These are phyloP conservation scores for Taphrina sp. DNA, from an alignment of 1,139 yeast genomes.

Conservation along the genomic window DNA sequence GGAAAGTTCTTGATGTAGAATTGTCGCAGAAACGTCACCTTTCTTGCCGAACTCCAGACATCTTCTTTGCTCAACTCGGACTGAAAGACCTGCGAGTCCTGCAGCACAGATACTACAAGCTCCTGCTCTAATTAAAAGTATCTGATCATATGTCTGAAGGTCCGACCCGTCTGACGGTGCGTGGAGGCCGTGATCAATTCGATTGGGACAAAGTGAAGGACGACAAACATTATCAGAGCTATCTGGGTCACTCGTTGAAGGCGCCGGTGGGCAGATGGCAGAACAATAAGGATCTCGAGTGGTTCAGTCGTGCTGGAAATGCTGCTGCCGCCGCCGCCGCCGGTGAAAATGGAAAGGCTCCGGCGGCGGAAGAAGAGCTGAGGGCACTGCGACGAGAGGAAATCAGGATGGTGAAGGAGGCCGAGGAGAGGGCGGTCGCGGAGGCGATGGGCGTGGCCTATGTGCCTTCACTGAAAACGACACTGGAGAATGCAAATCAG, in stretches of 20 bases:
- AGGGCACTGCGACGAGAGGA: constrained; percentile 13
- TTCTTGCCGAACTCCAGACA: too few relatives aligned
- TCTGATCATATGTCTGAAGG: constrained; percentile 27
- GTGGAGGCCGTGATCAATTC: constrained; percentile 42
- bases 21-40: too few relatives aligned
- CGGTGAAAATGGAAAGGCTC: too few relatives aligned
- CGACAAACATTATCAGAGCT: constrained; percentile 41
- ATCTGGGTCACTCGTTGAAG: constrained; percentile 42
- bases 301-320: constrained; percentile 40
- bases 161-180: constrained; percentile 39
- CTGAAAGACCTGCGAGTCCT: too few relatives aligned
- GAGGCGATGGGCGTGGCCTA: constrained; percentile 38
- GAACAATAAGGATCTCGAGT: constrained; percentile 39
- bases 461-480: too few relatives aligned
- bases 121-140: background rate
- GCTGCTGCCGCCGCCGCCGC: constrained; percentile 9
- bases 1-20: too few relatives aligned
- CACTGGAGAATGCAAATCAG: too few relatives aligned
- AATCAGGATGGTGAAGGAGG: constrained; percentile 37
- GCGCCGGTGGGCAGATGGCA: constrained; percentile 42
- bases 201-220: constrained; percentile 42
- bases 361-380: background rate
- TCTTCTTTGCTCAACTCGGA: too few relatives aligned
- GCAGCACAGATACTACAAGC: too few relatives aligned
- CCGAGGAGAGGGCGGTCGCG: constrained; percentile 41